Base-by-base conservation (phyloP, 345 rosid genomes). In the Punica granatum region DNA sequence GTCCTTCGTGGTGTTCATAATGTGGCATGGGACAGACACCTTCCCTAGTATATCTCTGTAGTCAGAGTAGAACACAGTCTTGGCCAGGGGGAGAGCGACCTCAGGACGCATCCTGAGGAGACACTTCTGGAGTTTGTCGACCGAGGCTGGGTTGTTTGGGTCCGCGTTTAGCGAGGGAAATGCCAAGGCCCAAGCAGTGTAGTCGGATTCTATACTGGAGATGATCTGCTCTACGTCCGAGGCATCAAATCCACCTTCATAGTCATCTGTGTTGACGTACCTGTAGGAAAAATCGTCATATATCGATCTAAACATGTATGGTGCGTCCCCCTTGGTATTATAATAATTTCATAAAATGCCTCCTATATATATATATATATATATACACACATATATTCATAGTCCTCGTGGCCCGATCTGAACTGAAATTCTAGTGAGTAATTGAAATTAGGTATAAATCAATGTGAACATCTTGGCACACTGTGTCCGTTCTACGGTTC, bases 201-300 rank as follows among this genome's bases (percentile, higher is more conserved):
- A 73, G 56, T 62, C 48, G 0, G 75, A 67, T 41, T 68, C 63
- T 4, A 73, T 67, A 64, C 42, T 37, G 14, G 67, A 34, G 63
- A 73, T 26, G 36, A 73, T 37, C 26, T 41, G 25, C 32, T 67
- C 71, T 7, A 72, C 39, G 18, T 39, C 67, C 13, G 71, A 16
- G 19, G 9, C 61, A 6, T 58, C 75, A 51, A 73, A 73, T 39
- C 75, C 75, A 25, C 75, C 75, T 36, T 67, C 63, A 11, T 60
- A 62, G 62, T 51, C 71, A 28, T 34, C 67, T 6, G 32, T 14
- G 71, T 72, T 67, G 32, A 72, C 51, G 42, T 67, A 72, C 64
- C 75, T 72, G 48, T 6, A 37, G 19, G 10, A 25, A 63, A 63
- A 2, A 11, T 3, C 3, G 25, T 49, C 26, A 49, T 10, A 49